Evolutionary conservation across 768 basidiomycete genomes (phyloP).

Genomic region (Mycena floridula): DNA sequence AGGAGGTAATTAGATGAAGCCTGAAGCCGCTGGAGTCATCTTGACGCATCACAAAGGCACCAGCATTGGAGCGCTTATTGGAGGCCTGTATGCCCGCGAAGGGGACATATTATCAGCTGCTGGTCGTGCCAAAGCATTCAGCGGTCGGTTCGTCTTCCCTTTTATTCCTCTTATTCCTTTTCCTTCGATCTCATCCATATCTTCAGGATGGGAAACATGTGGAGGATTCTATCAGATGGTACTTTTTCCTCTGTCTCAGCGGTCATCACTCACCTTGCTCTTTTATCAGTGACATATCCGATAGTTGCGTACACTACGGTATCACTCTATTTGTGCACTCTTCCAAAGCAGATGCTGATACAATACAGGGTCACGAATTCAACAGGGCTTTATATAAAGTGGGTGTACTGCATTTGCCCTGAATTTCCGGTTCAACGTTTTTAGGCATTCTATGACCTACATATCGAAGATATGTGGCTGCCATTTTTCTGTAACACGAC

Average conservation of each 20-base stretch:
- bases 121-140: conserved; percentile 88
- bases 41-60: conserved; percentile 57
- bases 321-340: conserved; percentile 4
- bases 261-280: too few species aligned
- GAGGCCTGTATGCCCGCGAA: conserved; percentile 92
- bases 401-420: conserved; percentile 2
- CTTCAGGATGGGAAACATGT: conserved; percentile 93
- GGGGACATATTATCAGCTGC: conserved; percentile 83
- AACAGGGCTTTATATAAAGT: conserved; percentile 94
- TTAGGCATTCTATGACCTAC: conserved; percentile 87
- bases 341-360: conserved; percentile 2
- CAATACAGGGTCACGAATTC: conserved; percentile 82
- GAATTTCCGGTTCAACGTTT: conserved; percentile 4
- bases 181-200: too few species aligned
- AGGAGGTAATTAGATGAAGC: conserved; percentile 70
- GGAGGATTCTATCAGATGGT: conserved; percentile 90
- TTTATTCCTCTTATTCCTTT: too few species aligned
- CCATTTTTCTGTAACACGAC: conserved; percentile 98
- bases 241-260: conserved; percentile 96
- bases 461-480: conserved; percentile 98
- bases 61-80: conserved; percentile 89
- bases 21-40: too few species aligned
- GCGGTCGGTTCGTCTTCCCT: too few species aligned
- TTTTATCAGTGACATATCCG: conserved; percentile 81
- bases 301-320: conserved; percentile 89